Conservation (phyloP, 2,329 filamentous ascomycete genomes). For the Alternaria sp. region DNA sequence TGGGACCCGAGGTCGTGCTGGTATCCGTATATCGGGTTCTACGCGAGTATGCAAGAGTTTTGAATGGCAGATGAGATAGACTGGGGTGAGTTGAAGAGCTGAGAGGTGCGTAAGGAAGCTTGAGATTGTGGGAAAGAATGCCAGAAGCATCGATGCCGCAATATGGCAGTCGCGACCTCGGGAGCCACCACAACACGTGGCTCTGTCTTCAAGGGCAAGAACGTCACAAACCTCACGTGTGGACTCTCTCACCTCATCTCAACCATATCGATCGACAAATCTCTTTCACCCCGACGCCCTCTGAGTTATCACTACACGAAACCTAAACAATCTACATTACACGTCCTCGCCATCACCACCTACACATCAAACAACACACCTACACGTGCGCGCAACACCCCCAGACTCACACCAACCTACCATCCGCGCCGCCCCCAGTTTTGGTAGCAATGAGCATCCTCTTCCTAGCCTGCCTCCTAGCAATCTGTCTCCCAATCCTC, state of each 20-base stretch:
- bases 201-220: not conserved
- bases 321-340: not conserved
- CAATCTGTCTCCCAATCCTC: conserved; percentile 32
- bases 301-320: not conserved
- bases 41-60: conserved; percentile 53
- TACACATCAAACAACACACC: not conserved
- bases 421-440: not conserved
- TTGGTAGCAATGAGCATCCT: conserved; percentile 16
- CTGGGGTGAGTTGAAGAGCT: not conserved
- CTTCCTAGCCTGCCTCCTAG: conserved; percentile 25
- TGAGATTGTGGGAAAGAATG: not conserved
- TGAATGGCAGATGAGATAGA: not conserved
- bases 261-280: not conserved
- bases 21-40: conserved; percentile 64
- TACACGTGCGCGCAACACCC: not conserved
- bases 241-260: not conserved
- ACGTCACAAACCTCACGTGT: not conserved
- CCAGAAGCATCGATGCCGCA: not conserved
- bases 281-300: too few relatives aligned
- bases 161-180: not conserved
- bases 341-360: not conserved
- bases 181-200: not conserved
- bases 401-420: not conserved
- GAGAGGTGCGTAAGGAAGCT: not conserved
- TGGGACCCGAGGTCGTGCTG: conserved; percentile 75